A percentile compares a stretch with the other conserved stretches of the same genome.
Conservation (phyloP, 306 rosid genomes). For the Lupinus albus region DNA sequence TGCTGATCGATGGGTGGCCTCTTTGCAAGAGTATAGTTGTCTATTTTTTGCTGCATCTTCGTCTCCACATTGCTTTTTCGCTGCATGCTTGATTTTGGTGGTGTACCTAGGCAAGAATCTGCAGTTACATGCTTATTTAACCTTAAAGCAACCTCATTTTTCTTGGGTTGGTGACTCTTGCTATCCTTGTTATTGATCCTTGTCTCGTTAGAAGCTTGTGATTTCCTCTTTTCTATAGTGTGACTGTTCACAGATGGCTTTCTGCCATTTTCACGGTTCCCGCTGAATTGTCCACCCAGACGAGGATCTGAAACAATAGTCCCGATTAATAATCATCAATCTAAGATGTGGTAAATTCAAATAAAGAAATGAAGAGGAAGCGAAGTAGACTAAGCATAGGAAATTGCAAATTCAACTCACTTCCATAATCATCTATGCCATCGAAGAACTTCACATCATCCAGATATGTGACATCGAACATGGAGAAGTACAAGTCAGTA, state of each 20-base stretch:
- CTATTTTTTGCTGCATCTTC: slow-evolving; percentile 50
- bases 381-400: slow-evolving; percentile 48
- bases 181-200: slow-evolving; percentile 49
- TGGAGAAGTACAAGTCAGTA: slow-evolving; percentile 52
- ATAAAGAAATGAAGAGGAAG: slow-evolving; percentile 46
- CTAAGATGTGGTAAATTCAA: slow-evolving; percentile 46
- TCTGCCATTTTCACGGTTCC: slow-evolving; percentile 61
- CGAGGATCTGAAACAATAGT: slow-evolving; percentile 82
- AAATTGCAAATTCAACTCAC: slow-evolving; percentile 65
- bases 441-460: slow-evolving; percentile 75
- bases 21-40: slow-evolving; percentile 49
- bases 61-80: slow-evolving; percentile 45
- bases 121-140: slow-evolving; percentile 52
- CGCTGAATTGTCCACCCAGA: slow-evolving; percentile 54
- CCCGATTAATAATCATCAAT: slow-evolving; percentile 46
- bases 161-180: slow-evolving; percentile 53
- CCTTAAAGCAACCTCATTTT: slow-evolving; percentile 55
- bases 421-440: slow-evolving; percentile 96
- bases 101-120: slow-evolving; percentile 58
- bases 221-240: slow-evolving; percentile 48
- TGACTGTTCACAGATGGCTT: slow-evolving; percentile 51
- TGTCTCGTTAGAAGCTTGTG: slow-evolving; percentile 42
- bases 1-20: slow-evolving; percentile 51
- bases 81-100: slow-evolving; percentile 52
- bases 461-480: slow-evolving; percentile 40